Conservation (phyloP, 2,329 filamentous ascomycete species). For the Zopfia rhizophila region DNA sequence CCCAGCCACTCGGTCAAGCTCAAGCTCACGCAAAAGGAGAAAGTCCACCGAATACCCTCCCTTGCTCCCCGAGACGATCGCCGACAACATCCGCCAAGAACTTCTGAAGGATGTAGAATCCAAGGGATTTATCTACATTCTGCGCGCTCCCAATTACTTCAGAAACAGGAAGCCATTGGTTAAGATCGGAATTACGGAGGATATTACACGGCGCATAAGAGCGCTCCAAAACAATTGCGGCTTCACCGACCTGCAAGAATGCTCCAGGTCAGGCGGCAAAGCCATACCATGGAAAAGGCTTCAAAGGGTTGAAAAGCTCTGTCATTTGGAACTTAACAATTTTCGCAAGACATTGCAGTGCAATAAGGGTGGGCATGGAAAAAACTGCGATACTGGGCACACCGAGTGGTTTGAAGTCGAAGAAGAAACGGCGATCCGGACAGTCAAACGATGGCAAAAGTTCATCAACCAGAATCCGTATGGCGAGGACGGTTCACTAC, state of each 20-base stretch:
- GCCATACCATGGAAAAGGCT: not conserved
- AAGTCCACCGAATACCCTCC: too few relatives aligned
- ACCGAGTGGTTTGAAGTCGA: constrained; percentile 6
- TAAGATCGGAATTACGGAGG: constrained; percentile 8
- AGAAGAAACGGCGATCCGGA: constrained; percentile 1
- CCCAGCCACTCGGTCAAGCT: too few relatives aligned
- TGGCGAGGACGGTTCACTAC: not conserved
- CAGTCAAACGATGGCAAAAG: constrained; percentile 5
- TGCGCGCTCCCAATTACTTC: too few relatives aligned
- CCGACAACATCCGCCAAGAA: too few relatives aligned
- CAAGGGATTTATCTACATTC: too few relatives aligned
- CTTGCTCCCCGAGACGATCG: too few relatives aligned
- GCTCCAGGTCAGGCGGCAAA: too few relatives aligned
- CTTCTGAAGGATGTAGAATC: too few relatives aligned
- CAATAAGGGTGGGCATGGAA: not conserved
- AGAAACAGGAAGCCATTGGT: constrained; percentile 8
- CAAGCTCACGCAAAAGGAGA: too few relatives aligned
- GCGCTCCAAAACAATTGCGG: not conserved
- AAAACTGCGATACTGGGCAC: constrained; percentile 5
- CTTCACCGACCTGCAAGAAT: constrained; percentile 3
- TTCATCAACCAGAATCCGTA: not conserved
- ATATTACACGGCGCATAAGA: not conserved
- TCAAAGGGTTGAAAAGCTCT: constrained; percentile 2
- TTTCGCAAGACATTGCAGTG: constrained; percentile 6
- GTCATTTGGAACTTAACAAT: constrained; percentile 9